Conservation (phyloP, 352 stramenopile species). For the Blastocystis sp. region DNA sequence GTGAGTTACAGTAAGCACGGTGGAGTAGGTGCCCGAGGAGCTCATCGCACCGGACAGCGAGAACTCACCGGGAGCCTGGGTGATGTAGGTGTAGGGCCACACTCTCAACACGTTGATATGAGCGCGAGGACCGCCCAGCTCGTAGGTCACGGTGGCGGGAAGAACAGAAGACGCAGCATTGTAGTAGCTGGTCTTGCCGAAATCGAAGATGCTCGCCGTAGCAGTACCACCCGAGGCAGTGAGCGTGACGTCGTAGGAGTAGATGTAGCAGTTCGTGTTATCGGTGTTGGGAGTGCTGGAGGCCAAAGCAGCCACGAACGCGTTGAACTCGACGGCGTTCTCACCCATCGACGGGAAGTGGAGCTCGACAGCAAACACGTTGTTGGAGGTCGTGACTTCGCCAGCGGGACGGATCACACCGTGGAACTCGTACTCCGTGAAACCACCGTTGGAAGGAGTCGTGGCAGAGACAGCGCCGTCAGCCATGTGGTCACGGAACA, state of each 20-base stretch:
- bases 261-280: not conserved
- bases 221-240: not conserved
- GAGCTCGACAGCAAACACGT: conserved; percentile 32
- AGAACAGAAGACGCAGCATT: too few species aligned
- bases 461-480: conserved; percentile 11
- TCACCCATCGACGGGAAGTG: not conserved
- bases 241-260: not conserved
- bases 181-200: not conserved
- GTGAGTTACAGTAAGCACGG: too few species aligned
- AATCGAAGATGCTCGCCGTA: not conserved
- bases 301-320: not conserved
- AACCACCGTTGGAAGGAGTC: conserved; percentile 10
- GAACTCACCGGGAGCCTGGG: too few species aligned
- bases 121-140: too few species aligned
- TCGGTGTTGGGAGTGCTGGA: not conserved
- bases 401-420: not conserved
- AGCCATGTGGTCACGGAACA: conserved; percentile 23
- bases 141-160: too few species aligned
- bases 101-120: too few species aligned
- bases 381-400: too few species aligned
- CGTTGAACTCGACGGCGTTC: not conserved
- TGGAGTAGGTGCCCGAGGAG: too few species aligned
- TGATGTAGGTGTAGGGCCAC: too few species aligned
- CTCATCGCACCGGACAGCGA: too few species aligned
- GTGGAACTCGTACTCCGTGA: not conserved